A percentile compares a stretch with the other conserved stretches of the same genome.
phyloP scores from a whole-genome alignment of 108 stramenopile species.

The Stephanodiscus triporus region DNA sequence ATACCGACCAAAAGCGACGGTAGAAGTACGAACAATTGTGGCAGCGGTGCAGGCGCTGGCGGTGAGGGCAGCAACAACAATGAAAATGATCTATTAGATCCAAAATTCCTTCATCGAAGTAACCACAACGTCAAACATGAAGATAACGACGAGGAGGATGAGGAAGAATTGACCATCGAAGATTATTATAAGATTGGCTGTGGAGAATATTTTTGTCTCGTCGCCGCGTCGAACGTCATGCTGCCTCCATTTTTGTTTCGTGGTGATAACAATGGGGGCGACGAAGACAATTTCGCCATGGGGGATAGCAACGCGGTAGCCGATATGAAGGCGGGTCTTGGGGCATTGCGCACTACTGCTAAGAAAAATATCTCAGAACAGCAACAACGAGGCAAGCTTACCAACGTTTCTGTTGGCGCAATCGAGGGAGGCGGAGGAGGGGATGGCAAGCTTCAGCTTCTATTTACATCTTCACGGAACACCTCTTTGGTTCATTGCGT shows the following conservation, averaged over 20 bases:
- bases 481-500: conserved; percentile 74
- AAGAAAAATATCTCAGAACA: not conserved
- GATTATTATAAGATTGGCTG: conserved; percentile 24
- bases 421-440: not conserved
- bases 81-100: conserved; percentile 12
- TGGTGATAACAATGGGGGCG: not conserved
- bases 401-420: too few species aligned
- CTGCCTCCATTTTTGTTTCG: conserved; percentile 23
- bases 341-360: conserved; percentile 36
- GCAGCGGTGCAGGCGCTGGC: not conserved
- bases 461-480: conserved; percentile 70
- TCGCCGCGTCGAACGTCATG: conserved; percentile 15
- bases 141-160: not conserved
- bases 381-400: not conserved
- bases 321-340: conserved; percentile 18
- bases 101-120: conserved; percentile 6
- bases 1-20: conserved; percentile 44
- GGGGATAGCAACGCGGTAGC: conserved; percentile 8
- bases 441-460: conserved; percentile 50
- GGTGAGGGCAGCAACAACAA: conserved; percentile 2
- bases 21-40: conserved; percentile 1
- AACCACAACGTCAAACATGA: not conserved
- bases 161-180: conserved; percentile 14
- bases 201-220: conserved; percentile 45
- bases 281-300: not conserved